A percentile compares a stretch with the other conserved stretches of the same genome.
Conservation (phyloP, 2,329 filamentous ascomycete genomes). For the Plenodomus lindquistii region DNA sequence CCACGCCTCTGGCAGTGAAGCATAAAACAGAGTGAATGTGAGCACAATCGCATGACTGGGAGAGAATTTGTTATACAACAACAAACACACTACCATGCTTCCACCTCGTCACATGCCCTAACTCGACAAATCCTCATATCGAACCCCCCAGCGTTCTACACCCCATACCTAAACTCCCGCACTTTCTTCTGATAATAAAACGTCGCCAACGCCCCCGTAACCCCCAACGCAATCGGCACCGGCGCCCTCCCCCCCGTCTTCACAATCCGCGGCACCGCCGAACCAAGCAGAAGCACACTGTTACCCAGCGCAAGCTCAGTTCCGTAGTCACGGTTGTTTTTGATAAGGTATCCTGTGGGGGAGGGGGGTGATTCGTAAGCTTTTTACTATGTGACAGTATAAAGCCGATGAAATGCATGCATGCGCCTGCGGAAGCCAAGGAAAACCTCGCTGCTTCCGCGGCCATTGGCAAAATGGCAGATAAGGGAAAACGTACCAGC, state of each 20-base stretch:
- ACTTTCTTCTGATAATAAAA: constrained; percentile 38
- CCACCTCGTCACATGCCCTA: not conserved
- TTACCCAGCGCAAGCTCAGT: constrained; percentile 33
- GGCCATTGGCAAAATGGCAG: not conserved
- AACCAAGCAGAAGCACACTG: constrained; percentile 27
- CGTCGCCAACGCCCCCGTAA: constrained; percentile 27
- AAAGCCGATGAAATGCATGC: too few species aligned
- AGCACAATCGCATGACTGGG: not conserved
- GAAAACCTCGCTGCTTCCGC: too few species aligned
- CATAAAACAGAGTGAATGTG: not conserved
- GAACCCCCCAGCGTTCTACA: constrained; percentile 9
- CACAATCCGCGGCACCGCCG: constrained; percentile 30
- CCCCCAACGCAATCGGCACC: constrained; percentile 30
- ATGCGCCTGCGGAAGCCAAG: too few species aligned
- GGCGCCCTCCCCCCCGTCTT: constrained; percentile 33
- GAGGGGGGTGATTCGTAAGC: not conserved
- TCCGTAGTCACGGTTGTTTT: constrained; percentile 34
- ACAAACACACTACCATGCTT: not conserved
- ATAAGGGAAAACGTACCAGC: constrained; percentile 17
- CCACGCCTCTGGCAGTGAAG: not conserved
- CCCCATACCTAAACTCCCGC: constrained; percentile 34
- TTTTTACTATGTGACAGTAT: too few species aligned
- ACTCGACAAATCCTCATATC: not conserved
- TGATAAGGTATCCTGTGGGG: constrained; percentile 28
- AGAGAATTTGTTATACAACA: not conserved